Evolutionary conservation across 2,329 filamentous ascomycete genomes (phyloP), one percentile per base, ranked within the genome.

Genomic region (Coniochaeta prunicola): DNA sequence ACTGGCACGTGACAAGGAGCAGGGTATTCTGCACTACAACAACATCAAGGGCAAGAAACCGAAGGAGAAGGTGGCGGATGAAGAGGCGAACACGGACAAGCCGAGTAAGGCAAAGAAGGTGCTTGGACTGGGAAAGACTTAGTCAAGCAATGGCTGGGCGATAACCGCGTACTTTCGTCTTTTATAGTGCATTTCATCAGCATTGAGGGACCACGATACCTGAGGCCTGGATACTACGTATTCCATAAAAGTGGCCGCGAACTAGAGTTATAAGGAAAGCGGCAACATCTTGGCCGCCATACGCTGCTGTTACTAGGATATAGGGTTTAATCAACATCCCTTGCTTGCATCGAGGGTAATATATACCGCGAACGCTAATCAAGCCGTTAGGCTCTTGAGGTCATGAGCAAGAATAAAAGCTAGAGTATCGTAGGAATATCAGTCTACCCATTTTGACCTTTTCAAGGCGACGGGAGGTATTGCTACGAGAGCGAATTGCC

Each of bases 11-110:
- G 84, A 87, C 63, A 74, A 75, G 61, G 81, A 84, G 64, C 64
- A 76, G 59, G 84, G 84, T 1, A 77, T 87, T 21, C 75, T 74
- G 53, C 84, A 87, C 66, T 85, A 79, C 68, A 84, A 84, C 64
- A 83, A 83, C 58, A 72, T 82, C 62, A 77, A 77, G 59, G 80
- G 77, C 64, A 80, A 80, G 69, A 74, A 74, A 59, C 78, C 79
- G 1, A 77, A 79, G 64, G 70, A 74, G 57, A 71, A 68, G 58
- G 64, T 66, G 31, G 62, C 59, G 30, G 67, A 67, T 33, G 68
- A 69, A 58, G 69, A 69, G 62, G 58, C 59, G 45, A 66, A 61
- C 58, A 61, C 59, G 30, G 40, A 36, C 56, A 56, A 56, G 26
- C 19, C 19, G 6, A 42, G 54, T n/a, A 55, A 19, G 53, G 45